Evolutionary conservation across 345 rosid species (phyloP), one percentile per base, ranked within the genome.

Genomic region (Adansonia digitata): DNA sequence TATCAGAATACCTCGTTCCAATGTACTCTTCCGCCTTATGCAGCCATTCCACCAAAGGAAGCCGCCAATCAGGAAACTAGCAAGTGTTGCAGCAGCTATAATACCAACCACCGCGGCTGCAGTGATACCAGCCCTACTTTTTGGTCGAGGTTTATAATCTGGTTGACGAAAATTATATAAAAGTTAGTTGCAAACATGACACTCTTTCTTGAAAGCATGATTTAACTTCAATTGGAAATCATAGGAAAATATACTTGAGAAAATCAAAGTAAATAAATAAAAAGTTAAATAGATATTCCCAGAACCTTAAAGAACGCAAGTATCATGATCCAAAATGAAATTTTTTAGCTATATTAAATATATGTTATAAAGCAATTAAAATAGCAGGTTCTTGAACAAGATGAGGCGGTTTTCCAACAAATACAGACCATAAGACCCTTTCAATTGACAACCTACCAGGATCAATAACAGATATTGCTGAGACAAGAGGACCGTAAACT

Each of bases 401-500:
- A 14, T 59, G 0, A 59, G 18, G 63, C 3, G 24, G 18, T 27
- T 13, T 53, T 26, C 27, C 2, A 42, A 42, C 46, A 10, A 42
- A 42, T 7, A 10, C 8, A 42, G 46, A 42, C 69, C n/a, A 18
- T 7, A 63, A 35, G 29, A 13, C 11, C 46, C 1, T 10, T 20
- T 5, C 10, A 5, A 6, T 52, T 17, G 39, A 52, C 45, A 68
- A 77, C 78, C 17, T 77, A 85, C 92, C 39, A 56, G 86, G 83
- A 53, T 55, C 76, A 4, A 37, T 0, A 63, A 83, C 78, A 0
- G 87, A 77, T 35, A 91, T 80, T 55, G 87, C 97, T n/a, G 89
- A 86, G 69, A 88, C 81, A 56, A 90, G 83, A 81, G 91, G 65
- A 65, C 93, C 95, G 57, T 88, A 86, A 24, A 80, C 81, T 34